phyloP scores from a whole-genome alignment of 2,329 filamentous ascomycete species.

The Monilinia laxa region DNA sequence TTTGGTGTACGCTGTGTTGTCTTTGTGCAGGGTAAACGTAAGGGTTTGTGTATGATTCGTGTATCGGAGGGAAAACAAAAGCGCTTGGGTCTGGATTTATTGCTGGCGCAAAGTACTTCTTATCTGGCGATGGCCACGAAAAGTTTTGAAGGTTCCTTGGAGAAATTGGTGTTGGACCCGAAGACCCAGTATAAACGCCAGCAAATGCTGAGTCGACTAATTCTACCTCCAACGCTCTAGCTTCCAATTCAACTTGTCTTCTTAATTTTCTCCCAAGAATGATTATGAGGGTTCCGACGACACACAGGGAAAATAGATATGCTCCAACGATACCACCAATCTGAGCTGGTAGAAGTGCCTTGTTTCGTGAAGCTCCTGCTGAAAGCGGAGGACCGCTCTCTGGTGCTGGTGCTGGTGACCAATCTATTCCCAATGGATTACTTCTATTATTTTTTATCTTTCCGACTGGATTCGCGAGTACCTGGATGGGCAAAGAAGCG shows the following conservation, averaged over 20 bases:
- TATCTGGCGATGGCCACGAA: conserved; percentile 50
- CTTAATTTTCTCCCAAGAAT: conserved; percentile 58
- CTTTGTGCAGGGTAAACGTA: conserved; percentile 50
- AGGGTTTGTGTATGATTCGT: conserved; percentile 38
- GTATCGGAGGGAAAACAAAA: conserved; percentile 18
- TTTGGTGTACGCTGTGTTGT: conserved; percentile 25
- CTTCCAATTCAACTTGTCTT: conserved; percentile 31
- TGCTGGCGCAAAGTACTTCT: conserved; percentile 26
- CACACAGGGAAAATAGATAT: conserved; percentile 74
- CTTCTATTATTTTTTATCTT: not conserved
- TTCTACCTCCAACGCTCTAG: conserved; percentile 37
- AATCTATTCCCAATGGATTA: conserved; percentile 45
- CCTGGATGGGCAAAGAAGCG: not conserved
- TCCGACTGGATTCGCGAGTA: conserved; percentile 4
- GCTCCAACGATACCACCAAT: conserved; percentile 80
- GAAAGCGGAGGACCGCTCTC: conserved; percentile 61
- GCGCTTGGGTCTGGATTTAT: conserved; percentile 17
- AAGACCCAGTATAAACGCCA: conserved; percentile 15
- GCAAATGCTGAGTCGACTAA: conserved; percentile 37
- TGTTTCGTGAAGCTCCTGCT: conserved; percentile 58
- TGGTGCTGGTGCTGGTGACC: conserved; percentile 56
- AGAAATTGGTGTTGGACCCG: conserved; percentile 34
- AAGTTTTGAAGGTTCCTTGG: conserved; percentile 44
- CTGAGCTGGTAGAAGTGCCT: conserved; percentile 70
- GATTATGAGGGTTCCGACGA: conserved; percentile 68